Percentiles rank a stretch among this genome's conserved stretches.
These are phyloP conservation scores for Hapsidospora chrysogenum DNA, from an alignment of 495 filamentous ascomycete genomes.

Conservation along the genomic window DNA sequence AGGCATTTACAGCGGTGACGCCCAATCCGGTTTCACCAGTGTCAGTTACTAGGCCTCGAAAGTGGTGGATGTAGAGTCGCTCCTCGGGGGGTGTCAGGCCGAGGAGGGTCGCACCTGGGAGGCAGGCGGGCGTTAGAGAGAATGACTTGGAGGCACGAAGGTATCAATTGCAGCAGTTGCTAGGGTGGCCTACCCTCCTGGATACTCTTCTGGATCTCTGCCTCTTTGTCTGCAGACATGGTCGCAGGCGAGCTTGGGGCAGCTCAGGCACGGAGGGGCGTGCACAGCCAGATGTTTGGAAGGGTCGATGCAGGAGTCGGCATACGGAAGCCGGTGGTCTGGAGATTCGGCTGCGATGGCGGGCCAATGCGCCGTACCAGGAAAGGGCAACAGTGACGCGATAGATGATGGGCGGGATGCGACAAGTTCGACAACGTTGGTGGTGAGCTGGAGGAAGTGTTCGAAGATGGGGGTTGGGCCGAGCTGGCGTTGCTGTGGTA, in stretches of 20 bases:
- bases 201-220: not conserved
- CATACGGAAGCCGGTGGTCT: no score
- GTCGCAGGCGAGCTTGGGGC: not conserved
- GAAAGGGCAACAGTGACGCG: no score
- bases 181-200: not conserved
- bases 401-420: no score
- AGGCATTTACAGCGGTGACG: constrained; percentile 87
- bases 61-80: constrained; percentile 80
- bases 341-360: no score
- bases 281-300: no score
- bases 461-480: no score
- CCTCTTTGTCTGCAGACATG: constrained; percentile 1
- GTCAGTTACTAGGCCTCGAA: constrained; percentile 76
- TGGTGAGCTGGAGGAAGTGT: no score
- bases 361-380: no score
- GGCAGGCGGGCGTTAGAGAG: not conserved
- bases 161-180: not conserved
- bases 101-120: constrained; percentile 46
- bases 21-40: constrained; percentile 80
- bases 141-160: not conserved
- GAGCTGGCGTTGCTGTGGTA: no score
- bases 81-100: constrained; percentile 88
- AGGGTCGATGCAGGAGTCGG: no score
- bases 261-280: not conserved
- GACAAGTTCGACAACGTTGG: no score